Conservation (phyloP, 495 filamentous ascomycete species). For the Lophium mytilinum region DNA sequence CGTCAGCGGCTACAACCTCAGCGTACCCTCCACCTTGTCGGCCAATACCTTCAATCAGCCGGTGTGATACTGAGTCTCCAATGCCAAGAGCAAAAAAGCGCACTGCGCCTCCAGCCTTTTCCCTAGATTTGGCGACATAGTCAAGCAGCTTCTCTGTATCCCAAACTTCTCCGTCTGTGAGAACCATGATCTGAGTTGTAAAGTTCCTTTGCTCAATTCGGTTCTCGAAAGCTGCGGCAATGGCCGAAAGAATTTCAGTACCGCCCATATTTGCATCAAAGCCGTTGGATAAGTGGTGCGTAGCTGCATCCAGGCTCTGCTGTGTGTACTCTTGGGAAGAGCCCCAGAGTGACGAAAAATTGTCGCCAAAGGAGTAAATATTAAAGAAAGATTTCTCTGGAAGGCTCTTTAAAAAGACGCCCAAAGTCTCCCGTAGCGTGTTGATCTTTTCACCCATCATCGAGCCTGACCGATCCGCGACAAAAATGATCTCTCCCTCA, state of each 20-base stretch:
- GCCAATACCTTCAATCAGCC: conserved; percentile 26
- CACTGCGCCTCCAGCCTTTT: background rate
- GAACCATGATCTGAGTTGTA: conserved; percentile 17
- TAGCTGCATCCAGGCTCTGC: background rate
- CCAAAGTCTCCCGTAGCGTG: background rate
- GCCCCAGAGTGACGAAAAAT: background rate
- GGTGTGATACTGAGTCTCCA: conserved; percentile 24
- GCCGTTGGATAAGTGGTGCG: background rate
- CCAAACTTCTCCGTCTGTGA: conserved; percentile 29
- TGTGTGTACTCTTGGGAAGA: background rate
- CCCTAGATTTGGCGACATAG: conserved; percentile 1
- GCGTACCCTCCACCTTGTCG: conserved; percentile 21
- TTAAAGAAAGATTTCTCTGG: background rate
- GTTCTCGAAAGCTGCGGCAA: background rate
- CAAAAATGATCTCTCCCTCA: conserved; percentile 27
- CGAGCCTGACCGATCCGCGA: conserved; percentile 25
- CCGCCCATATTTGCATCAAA: conserved; percentile 6
- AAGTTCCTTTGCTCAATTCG: background rate
- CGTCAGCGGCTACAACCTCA: conserved; percentile 17
- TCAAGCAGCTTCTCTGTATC: conserved; percentile 2
- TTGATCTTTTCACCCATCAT: conserved; percentile 18
- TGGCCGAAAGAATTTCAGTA: background rate
- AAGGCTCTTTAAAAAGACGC: conserved; percentile 1
- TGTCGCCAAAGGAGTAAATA: conserved; percentile 7
- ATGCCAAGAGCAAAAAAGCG: conserved; percentile 29